Conservation (phyloP, 495 filamentous ascomycete genomes). For the Schizothecium vesticola region DNA sequence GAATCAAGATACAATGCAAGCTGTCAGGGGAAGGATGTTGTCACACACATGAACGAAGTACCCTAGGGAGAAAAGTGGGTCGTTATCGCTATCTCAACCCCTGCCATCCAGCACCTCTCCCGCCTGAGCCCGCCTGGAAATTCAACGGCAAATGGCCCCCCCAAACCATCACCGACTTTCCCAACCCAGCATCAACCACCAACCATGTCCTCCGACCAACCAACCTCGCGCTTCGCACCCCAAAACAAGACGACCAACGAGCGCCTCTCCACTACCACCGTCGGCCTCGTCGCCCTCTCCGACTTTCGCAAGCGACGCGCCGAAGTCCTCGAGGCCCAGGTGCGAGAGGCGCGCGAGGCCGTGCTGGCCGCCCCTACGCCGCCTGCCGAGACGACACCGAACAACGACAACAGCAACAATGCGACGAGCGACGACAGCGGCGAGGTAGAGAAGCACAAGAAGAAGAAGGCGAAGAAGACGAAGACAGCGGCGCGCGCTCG, state of each 20-base stretch:
- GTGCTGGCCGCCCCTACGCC: constrained; percentile 40
- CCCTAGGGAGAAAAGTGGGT: not conserved
- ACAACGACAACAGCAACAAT: constrained; percentile 13
- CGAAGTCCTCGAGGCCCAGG: constrained; percentile 86
- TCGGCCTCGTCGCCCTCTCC: constrained; percentile 83
- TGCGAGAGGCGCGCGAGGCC: constrained; percentile 69
- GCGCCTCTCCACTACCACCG: constrained; percentile 85
- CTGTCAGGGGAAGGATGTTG: not conserved
- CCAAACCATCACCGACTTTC: not conserved
- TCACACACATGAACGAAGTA: not conserved
- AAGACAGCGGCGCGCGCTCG: constrained; percentile 16
- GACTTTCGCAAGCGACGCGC: constrained; percentile 97
- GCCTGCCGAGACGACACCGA: constrained; percentile 37
- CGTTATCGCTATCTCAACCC: not conserved
- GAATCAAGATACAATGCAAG: not conserved
- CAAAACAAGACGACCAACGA: constrained; percentile 81
- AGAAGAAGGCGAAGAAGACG: constrained; percentile 34
- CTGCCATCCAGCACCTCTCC: not conserved
- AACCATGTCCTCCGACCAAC: constrained; percentile 29
- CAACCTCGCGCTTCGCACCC: constrained; percentile 62
- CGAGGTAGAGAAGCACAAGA: constrained; percentile 44
- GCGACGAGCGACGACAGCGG: constrained; percentile 27
- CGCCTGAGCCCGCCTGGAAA: not conserved
- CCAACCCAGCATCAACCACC: not conserved
- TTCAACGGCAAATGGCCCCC: not conserved